Evolutionary conservation across 352 stramenopile genomes (phyloP), one percentile per base, ranked within the genome.

Genomic region (Globisporangium middletonii): DNA sequence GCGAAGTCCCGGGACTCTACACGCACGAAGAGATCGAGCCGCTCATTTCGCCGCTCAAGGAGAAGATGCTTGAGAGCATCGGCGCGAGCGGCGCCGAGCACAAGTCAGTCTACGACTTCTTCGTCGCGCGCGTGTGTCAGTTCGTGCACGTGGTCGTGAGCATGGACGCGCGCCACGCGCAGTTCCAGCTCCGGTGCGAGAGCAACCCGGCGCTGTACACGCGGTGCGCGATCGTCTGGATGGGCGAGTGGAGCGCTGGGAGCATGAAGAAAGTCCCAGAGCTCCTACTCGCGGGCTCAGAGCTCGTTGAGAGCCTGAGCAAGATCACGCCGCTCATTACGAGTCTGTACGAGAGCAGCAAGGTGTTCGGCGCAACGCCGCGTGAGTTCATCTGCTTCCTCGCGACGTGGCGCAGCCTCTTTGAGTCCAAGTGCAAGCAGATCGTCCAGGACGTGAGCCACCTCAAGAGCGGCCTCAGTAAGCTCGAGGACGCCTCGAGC

Each of bases 181-280:
- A 86, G 42, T 97, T 97, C 67, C 53, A 90, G 5, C 60, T 94
- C 44, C 88, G 92, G 19, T 98, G 92, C 55, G 91, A 98, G 62
- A 95, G 83, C 44, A 98, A 98, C 55, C 94, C 94, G 11, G 94
- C 94, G 18, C 66, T 98, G 26, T 98, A 97, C 72, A 97, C 87
- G 18, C 71, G 77, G 2, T 98, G 92, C 56, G 65, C 80, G 16
- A 94, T 97, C 47, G 76, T 96, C 0, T 98, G 94, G 94, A 97
- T 98, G 68, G 94, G 90, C 1, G 82, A 97, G 57, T 98, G 94
- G 94, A 83, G 73, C 23, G 37, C 63, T 0, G 59, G 59, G 19
- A 94, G 79, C 28, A 82, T 98, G 72, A 74, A 78, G 43, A 65
- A 75, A 19, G 63, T 98, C 0, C 92, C 92, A 2, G 74, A 89